phyloP scores from a whole-genome alignment of 352 stramenopile genomes.

The Pythium chondricola region DNA sequence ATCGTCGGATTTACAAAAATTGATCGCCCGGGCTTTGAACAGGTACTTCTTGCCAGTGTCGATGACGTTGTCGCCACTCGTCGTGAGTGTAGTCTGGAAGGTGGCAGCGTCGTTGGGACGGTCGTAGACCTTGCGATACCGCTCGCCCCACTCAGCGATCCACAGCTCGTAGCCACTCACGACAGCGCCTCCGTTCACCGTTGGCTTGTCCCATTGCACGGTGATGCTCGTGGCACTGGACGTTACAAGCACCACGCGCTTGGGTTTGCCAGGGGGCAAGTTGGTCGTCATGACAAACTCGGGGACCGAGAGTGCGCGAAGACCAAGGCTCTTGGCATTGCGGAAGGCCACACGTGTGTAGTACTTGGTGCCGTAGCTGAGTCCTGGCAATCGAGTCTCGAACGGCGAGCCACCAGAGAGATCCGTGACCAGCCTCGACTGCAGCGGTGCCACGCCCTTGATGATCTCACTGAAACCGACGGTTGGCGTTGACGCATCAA shows the following conservation, averaged over 20 bases:
- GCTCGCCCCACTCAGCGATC: conserved; percentile 93
- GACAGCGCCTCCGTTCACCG: conserved; percentile 84
- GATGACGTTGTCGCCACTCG: conserved; percentile 79
- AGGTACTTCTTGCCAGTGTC: conserved; percentile 89
- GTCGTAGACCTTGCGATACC: conserved; percentile 91
- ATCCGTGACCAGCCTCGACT: conserved; percentile 60
- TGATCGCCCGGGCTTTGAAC: conserved; percentile 93
- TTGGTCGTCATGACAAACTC: conserved; percentile 83
- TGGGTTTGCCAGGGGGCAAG: conserved; percentile 79
- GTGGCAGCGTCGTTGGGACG: conserved; percentile 80
- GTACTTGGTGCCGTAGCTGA: conserved; percentile 86
- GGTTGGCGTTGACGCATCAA: conserved; percentile 24
- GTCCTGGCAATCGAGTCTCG: conserved; percentile 42
- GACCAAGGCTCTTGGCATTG: conserved; percentile 84
- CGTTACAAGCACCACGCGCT: conserved; percentile 81
- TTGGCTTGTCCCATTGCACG: conserved; percentile 87
- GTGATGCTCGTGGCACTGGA: conserved; percentile 89
- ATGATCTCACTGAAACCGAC: conserved; percentile 47
- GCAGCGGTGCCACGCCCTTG: conserved; percentile 41
- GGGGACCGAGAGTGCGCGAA: conserved; percentile 56
- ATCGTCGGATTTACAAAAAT: conserved; percentile 87
- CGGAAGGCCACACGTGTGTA: conserved; percentile 90
- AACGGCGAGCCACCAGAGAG: conserved; percentile 72
- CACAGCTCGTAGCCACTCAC: conserved; percentile 95
- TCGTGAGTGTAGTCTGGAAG: conserved; percentile 67